A percentile compares a stretch with the other conserved stretches of the same genome.
phyloP scores from a whole-genome alignment of 371 early-diverging fungal genomes.

The Mucor lusitanicus region DNA sequence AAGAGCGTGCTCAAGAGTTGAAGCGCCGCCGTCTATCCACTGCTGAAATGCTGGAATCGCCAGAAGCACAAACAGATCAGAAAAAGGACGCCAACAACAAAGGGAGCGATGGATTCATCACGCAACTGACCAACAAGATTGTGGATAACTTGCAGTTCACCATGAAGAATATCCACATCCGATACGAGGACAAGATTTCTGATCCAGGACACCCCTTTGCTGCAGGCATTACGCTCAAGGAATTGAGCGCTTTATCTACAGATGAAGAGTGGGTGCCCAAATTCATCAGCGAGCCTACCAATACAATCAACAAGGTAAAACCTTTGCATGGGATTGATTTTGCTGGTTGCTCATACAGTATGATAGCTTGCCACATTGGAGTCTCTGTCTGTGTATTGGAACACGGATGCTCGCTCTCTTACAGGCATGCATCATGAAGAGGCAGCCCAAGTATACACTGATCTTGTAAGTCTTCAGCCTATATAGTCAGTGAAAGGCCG shows the following conservation, averaged over 20 bases:
- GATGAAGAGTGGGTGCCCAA: constrained; percentile 74
- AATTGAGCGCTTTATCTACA: constrained; percentile 82
- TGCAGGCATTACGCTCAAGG: constrained; percentile 76
- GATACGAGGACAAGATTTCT: constrained; percentile 79
- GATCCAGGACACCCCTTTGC: constrained; percentile 71
- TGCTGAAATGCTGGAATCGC: constrained; percentile 65
- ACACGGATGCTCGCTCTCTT: constrained; percentile 66
- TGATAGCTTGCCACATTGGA: constrained; percentile 63
- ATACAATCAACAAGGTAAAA: constrained; percentile 68
- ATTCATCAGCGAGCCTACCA: constrained; percentile 67
- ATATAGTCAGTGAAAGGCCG: no score
- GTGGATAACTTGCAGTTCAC: constrained; percentile 87
- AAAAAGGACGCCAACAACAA: constrained; percentile 54
- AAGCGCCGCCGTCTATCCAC: constrained; percentile 84
- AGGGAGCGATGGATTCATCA: constrained; percentile 62
- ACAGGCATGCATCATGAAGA: constrained; percentile 39
- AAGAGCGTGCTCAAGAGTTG: constrained; percentile 74
- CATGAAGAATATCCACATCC: constrained; percentile 86
- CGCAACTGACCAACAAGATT: constrained; percentile 77
- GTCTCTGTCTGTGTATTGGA: constrained; percentile 78
- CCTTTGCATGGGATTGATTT: no score
- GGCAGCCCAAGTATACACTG: constrained; percentile 28
- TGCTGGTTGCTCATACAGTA: no score
- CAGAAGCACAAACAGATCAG: constrained; percentile 50
- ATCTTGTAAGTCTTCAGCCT: constrained; percentile 31